phyloP scores from a whole-genome alignment of 129 eudicot species.

The Gnaphalium uliginosum region DNA sequence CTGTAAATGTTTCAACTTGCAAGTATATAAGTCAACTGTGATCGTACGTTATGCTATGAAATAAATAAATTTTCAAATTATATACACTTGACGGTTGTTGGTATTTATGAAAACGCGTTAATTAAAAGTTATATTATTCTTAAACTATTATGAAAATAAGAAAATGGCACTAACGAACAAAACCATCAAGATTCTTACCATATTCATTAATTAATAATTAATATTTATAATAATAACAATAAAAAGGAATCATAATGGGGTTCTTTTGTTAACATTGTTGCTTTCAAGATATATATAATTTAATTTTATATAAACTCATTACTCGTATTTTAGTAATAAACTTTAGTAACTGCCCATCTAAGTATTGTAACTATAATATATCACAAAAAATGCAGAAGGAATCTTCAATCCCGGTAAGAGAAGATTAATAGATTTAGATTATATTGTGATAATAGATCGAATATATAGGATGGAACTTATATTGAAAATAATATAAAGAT shows the following conservation, averaged over 20 bases:
- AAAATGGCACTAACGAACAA: constrained; percentile 29
- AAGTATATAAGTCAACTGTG: not conserved
- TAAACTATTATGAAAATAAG: not conserved
- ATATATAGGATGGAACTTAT: not conserved
- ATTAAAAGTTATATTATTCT: constrained; percentile 4
- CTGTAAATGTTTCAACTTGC: not conserved
- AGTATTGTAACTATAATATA: not conserved
- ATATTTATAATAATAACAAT: no score
- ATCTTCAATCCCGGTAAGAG: constrained; percentile 19
- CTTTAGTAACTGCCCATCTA: constrained; percentile 17
- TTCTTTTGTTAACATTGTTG: constrained; percentile 1
- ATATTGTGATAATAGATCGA: not conserved
- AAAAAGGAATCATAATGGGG: no score
- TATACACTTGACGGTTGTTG: not conserved
- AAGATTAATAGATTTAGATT: not conserved
- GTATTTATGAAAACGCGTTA: constrained; percentile 31
- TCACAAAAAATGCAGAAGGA: not conserved
- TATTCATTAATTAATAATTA: not conserved
- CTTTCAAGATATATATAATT: not conserved
- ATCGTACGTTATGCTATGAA: not conserved
- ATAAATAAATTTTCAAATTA: no score
- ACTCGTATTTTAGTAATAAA: no score
- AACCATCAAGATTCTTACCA: constrained; percentile 28
- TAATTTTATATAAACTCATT: not conserved
- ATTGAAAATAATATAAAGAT: no score